These are phyloP conservation scores for Penicillium glabrum DNA, from an alignment of 2,329 filamentous ascomycete genomes.

Conservation along the genomic window DNA sequence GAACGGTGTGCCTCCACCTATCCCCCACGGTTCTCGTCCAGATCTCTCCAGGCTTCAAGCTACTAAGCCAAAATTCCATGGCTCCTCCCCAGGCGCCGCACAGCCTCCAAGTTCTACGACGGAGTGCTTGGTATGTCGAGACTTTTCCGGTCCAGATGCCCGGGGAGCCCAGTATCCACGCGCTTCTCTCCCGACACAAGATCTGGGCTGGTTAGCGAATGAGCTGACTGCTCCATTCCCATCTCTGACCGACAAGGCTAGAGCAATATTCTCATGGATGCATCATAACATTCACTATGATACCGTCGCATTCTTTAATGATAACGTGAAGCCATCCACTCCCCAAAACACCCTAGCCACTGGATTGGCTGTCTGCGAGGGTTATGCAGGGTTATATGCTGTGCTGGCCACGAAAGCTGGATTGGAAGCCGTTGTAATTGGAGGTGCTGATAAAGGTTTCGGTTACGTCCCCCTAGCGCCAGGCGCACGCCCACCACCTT, in stretches of 20 bases:
- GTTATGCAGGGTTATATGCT: constrained; percentile 81
- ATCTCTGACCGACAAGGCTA: constrained; percentile 84
- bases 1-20: constrained; percentile 44
- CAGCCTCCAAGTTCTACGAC: constrained; percentile 18
- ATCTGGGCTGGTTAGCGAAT: constrained; percentile 71
- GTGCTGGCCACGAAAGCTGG: constrained; percentile 77
- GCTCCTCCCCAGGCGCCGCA: constrained; percentile 17
- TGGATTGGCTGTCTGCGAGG: constrained; percentile 86
- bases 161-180: constrained; percentile 77
- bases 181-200: constrained; percentile 66
- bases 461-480: constrained; percentile 65
- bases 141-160: constrained; percentile 78
- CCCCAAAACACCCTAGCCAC: constrained; percentile 71
- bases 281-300: constrained; percentile 94
- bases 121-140: constrained; percentile 77
- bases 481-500: constrained; percentile 65
- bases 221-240: constrained; percentile 76
- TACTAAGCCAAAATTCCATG: constrained; percentile 47
- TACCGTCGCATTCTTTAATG: constrained; percentile 72
- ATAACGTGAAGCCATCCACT: constrained; percentile 64
- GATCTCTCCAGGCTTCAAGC: constrained; percentile 58
- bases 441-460: constrained; percentile 83
- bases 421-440: constrained; percentile 71
- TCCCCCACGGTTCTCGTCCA: constrained; percentile 57
- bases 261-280: constrained; percentile 91